phyloP scores from a whole-genome alignment of 139 green algal species.

The Asterochloris sp. region DNA sequence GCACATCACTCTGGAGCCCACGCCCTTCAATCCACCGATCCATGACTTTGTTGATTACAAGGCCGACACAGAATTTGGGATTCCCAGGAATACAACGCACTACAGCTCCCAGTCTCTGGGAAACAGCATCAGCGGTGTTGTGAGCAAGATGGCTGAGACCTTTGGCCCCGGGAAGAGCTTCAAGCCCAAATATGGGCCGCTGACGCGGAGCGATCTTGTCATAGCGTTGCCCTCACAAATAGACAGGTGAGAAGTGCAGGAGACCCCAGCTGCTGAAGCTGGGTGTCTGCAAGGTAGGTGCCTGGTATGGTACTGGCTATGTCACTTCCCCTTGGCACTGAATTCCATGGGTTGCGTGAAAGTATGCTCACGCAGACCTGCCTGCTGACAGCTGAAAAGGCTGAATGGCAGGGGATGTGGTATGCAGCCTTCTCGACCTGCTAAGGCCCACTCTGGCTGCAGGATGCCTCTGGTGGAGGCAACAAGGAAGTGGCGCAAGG shows the following conservation, averaged over 20 bases:
- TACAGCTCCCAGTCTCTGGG: neutral
- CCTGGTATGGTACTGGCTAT: neutral
- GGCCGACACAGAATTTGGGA: neutral
- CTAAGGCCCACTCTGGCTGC: neutral
- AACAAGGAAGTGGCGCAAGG: neutral
- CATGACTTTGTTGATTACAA: slow-evolving; percentile 10
- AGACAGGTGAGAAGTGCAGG: neutral
- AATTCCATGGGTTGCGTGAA: neutral
- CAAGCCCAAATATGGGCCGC: neutral
- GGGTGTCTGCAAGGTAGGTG: neutral
- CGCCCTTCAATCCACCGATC: neutral
- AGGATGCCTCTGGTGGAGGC: slow-evolving; percentile 5
- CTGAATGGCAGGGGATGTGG: neutral
- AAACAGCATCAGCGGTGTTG: neutral
- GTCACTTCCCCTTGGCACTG: neutral
- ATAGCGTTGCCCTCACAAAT: slow-evolving; percentile 2
- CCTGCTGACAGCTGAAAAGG: neutral
- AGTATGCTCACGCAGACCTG: neutral
- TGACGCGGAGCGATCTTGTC: neutral
- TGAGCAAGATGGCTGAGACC: neutral
- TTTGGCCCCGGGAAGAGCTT: neutral
- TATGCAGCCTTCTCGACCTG: neutral
- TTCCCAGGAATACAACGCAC: no score
- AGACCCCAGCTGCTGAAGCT: neutral
- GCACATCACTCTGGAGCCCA: neutral